Evolutionary conservation across 169 alveolate species (phyloP), one percentile per base, ranked within the genome.

Genomic region (Pseudocohnilembus persalinus): DNA sequence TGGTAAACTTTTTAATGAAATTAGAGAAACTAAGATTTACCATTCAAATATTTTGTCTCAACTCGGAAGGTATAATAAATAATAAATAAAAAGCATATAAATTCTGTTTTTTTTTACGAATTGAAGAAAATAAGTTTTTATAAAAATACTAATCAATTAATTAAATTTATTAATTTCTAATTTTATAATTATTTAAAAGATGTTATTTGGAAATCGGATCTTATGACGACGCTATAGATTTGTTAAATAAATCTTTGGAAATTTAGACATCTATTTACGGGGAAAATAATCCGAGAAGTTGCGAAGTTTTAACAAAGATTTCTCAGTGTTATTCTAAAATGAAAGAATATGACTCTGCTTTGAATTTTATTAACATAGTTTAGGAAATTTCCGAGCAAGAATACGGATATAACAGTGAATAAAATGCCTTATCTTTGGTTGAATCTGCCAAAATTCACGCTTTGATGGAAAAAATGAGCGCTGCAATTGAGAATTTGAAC

Each of bases 41-140:
- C 96, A 94, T 77, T 82, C 95, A 31, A 87, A 91, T 29, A 94
- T 94, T 49, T 78, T 94, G 0, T 92, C 97, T 31, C 86, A 90
- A 25, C 91, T 94, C 29, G 97, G 97, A 80, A 93, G 68, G 68
- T 49, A 49, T n/a, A n/a, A n/a, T n/a, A 86, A 89, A 85, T 92
- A 27, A 92, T 89, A 27, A 92, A 92, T 35, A 86, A 92, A 1
- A 82, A 89, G 34, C 85, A 85, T 31, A 92, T 92, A 94, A 92
- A 92, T 73, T 78, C 83, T 32, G 77, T 75, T 16, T 81, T 89
- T 26, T 64, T 84, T 20, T 93, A 94, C 30, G 92, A 89, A 31
- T 91, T 86, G n/a, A 88, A 91, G 77, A 35, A 82, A 49, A 49
- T 49, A 49, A 49, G 20, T 49, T 49, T 20, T 49, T 11, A 11